Percentiles rank a stretch among this genome's conserved stretches.
Conservation (phyloP, 805 yeast species). For the Schwanniomyces yamadae region DNA sequence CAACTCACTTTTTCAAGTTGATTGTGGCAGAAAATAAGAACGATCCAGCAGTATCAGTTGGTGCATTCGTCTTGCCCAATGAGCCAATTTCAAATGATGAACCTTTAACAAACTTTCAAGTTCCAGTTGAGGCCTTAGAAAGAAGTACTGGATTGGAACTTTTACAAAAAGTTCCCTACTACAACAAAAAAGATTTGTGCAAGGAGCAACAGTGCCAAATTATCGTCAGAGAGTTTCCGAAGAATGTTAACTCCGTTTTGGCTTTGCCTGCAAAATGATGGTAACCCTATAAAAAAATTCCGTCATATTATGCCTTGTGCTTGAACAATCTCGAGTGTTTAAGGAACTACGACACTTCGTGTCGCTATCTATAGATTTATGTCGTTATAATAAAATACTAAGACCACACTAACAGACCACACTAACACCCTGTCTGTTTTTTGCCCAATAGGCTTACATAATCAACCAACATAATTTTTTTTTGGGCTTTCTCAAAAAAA, state of each 20-base stretch:
- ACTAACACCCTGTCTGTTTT: too few species aligned
- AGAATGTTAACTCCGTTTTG: slow-evolving; percentile 15
- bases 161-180: slow-evolving; percentile 62
- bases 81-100: slow-evolving; percentile 68
- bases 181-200: slow-evolving; percentile 64
- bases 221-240: slow-evolving; percentile 75
- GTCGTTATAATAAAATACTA: too few species aligned
- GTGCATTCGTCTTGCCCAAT: slow-evolving; percentile 93
- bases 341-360: too few species aligned
- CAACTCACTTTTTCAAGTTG: slow-evolving; percentile 93
- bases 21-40: slow-evolving; percentile 72
- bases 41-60: slow-evolving; percentile 59
- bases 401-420: too few species aligned
- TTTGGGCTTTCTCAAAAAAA: slow-evolving; percentile 7
- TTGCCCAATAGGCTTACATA: too few species aligned
- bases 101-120: slow-evolving; percentile 74
- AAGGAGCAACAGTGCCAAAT: slow-evolving; percentile 77
- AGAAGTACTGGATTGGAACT: slow-evolving; percentile 83
- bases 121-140: slow-evolving; percentile 88
- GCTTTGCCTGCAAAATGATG: background rate
- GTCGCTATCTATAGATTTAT: too few species aligned
- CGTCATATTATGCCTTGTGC: too few species aligned
- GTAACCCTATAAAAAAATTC: too few species aligned
- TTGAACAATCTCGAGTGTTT: too few species aligned
- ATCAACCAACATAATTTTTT: slow-evolving; percentile 10